A percentile compares a stretch with the other conserved stretches of the same genome.
Evolutionary conservation across 108 stramenopile genomes (phyloP).

Genomic region (Nitzschia putrida): DNA sequence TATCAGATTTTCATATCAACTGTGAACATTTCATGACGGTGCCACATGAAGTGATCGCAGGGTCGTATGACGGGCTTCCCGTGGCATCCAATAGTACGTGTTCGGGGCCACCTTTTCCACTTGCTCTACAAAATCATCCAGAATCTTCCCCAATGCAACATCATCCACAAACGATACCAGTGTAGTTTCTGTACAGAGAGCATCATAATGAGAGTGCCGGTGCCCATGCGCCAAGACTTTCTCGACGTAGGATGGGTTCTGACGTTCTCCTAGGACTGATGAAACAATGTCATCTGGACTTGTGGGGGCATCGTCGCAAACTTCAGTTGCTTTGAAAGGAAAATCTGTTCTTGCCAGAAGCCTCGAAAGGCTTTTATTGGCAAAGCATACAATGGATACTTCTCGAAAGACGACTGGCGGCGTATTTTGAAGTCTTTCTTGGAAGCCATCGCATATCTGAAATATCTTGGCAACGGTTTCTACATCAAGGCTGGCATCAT

Average conservation of each 20-base stretch:
- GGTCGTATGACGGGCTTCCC: not conserved
- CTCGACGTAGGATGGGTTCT: not conserved
- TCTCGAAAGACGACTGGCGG: not conserved
- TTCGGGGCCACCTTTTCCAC: conserved; percentile 1
- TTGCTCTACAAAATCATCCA: not conserved
- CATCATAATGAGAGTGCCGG: not conserved
- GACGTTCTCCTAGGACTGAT: not conserved
- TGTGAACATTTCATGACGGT: too few species aligned
- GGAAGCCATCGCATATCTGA: not conserved
- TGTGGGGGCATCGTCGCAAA: not conserved
- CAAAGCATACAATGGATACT: conserved; percentile 1
- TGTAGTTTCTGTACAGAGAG: not conserved
- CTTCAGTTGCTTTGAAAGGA: not conserved
- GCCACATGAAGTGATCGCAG: not conserved
- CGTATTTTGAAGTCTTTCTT: not conserved
- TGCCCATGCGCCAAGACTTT: not conserved
- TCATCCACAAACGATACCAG: not conserved
- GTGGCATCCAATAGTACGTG: conserved; percentile 1
- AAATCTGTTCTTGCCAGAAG: not conserved
- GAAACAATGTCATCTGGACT: not conserved
- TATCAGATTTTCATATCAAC: too few species aligned
- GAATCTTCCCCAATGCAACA: not conserved
- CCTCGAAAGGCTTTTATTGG: not conserved
- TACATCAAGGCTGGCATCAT: not conserved
- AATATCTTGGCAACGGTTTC: not conserved